Evolutionary conservation across 106 monocot species (phyloP).

Genomic region (Narthecium ossifragum): DNA sequence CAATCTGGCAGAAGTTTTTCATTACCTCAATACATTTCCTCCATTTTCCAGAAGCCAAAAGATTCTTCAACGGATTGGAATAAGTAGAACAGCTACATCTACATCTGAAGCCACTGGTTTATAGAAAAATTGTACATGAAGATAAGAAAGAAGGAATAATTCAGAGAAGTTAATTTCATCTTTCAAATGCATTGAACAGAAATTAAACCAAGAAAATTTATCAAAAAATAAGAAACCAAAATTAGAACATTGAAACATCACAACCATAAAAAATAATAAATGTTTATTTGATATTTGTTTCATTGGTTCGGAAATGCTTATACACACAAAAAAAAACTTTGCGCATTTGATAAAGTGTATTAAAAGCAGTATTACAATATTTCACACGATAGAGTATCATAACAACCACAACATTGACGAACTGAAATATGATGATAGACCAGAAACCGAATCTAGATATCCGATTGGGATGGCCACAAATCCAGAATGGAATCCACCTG

Average conservation of each 20-base stretch:
- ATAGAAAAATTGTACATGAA: conserved; percentile 61
- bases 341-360: too few relatives aligned
- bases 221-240: background rate
- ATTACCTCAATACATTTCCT: conserved; percentile 95
- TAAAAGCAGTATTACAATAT: too few relatives aligned
- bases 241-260: background rate
- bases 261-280: background rate
- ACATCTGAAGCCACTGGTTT: conserved; percentile 55
- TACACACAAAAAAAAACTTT: too few relatives aligned
- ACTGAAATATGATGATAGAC: too few relatives aligned
- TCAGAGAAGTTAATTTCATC: conserved; percentile 1
- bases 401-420: too few relatives aligned
- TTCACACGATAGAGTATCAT: too few relatives aligned
- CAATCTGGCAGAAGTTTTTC: too few relatives aligned
- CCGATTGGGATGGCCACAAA: too few relatives aligned
- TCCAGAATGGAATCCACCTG: too few relatives aligned
- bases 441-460: too few relatives aligned
- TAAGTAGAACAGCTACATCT: conserved; percentile 47
- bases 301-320: background rate
- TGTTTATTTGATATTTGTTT: background rate
- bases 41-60: conserved; percentile 91
- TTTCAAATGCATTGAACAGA: background rate
- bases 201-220: background rate
- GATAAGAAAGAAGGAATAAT: conserved; percentile 6
- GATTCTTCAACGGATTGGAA: conserved; percentile 62